A percentile compares a stretch with the other conserved stretches of the same genome.
These are phyloP conservation scores for Mortierella sp. DNA, from an alignment of 371 early-diverging fungal species.

Conservation along the genomic window DNA sequence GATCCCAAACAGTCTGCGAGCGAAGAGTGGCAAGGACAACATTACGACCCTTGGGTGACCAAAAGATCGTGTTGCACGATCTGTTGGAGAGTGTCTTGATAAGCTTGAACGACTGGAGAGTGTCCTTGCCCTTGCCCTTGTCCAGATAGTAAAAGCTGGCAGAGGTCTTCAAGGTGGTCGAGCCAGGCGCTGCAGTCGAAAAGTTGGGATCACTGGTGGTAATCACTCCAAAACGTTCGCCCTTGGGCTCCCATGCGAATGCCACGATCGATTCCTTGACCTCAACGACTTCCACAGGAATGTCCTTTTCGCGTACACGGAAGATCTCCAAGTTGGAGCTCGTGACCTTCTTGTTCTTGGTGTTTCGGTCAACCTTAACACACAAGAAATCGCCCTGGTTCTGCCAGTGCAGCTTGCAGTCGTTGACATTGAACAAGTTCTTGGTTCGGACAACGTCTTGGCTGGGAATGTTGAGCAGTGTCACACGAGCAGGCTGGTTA, in stretches of 20 bases:
- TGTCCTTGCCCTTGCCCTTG: constrained; percentile 64
- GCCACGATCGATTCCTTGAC: constrained; percentile 83
- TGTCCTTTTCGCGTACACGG: constrained; percentile 89
- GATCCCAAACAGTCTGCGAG: constrained; percentile 78
- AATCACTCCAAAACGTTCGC: constrained; percentile 88
- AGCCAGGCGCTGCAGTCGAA: constrained; percentile 63
- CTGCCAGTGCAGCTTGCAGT: constrained; percentile 94
- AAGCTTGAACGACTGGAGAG: constrained; percentile 72
- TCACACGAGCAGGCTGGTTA: constrained; percentile 96
- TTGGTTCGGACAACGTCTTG: constrained; percentile 92
- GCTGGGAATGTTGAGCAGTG: constrained; percentile 84
- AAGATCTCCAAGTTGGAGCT: constrained; percentile 95
- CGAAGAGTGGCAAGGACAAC: constrained; percentile 90
- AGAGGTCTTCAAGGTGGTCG: constrained; percentile 74
- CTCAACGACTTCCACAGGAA: constrained; percentile 96
- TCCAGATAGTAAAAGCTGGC: constrained; percentile 88
- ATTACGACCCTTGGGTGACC: constrained; percentile 98
- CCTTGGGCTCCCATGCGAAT: constrained; percentile 96
- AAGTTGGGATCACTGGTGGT: constrained; percentile 74
- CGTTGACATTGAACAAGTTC: constrained; percentile 94
- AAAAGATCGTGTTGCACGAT: constrained; percentile 84
- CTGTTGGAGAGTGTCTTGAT: constrained; percentile 82
- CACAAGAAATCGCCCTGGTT: constrained; percentile 88
- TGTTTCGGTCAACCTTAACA: constrained; percentile 91
- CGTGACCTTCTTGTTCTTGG: constrained; percentile 92